These are phyloP conservation scores for Polysphondylium violaceum DNA, from an alignment of 78 protist species.

Conservation along the genomic window DNA sequence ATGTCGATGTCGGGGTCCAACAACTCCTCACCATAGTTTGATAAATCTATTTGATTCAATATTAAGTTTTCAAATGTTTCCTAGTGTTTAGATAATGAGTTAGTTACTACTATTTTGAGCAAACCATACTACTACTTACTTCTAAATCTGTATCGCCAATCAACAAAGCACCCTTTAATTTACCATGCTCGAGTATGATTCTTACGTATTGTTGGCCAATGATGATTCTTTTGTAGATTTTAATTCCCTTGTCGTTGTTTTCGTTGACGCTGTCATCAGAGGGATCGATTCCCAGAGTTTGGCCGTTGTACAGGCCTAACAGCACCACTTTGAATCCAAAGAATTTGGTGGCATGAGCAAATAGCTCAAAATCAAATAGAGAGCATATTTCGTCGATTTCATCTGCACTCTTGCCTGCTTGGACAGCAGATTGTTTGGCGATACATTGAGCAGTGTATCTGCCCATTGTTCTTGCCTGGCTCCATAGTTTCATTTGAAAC, in stretches of 20 bases:
- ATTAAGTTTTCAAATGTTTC: slow-evolving; percentile 76
- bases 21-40: slow-evolving; percentile 37
- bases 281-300: not conserved
- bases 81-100: not conserved
- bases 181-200: slow-evolving; percentile 34
- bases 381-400: slow-evolving; percentile 30
- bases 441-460: slow-evolving; percentile 54
- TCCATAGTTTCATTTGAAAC: slow-evolving; percentile 72
- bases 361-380: slow-evolving; percentile 59
- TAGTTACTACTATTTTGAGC: too few species aligned
- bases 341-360: slow-evolving; percentile 76
- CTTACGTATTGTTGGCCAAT: slow-evolving; percentile 10
- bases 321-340: slow-evolving; percentile 57
- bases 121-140: not conserved
- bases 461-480: slow-evolving; percentile 69
- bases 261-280: not conserved
- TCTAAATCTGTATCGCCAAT: slow-evolving; percentile 76
- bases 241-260: not conserved
- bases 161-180: slow-evolving; percentile 38
- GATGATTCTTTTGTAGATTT: not conserved
- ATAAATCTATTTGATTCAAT: slow-evolving; percentile 63
- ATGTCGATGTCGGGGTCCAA: slow-evolving; percentile 58
- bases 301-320: slow-evolving; percentile 64
- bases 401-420: not conserved
- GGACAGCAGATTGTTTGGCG: slow-evolving; percentile 10